Percentiles rank a stretch among this genome's conserved stretches.
Conservation (phyloP, 2,329 filamentous ascomycete genomes). For the Xylariaceae sp. region DNA sequence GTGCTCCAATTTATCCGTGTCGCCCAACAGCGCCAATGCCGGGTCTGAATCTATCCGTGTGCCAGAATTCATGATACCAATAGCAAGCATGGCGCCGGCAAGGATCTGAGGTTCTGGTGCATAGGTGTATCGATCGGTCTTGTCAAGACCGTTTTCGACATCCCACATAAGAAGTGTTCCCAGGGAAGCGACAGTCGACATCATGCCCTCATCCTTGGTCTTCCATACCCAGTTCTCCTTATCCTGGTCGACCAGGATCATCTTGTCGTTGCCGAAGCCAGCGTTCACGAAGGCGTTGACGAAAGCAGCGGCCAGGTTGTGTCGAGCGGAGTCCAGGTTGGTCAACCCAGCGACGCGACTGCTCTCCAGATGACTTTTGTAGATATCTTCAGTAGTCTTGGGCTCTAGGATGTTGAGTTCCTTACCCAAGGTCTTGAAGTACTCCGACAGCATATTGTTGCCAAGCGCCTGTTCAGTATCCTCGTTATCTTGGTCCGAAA, state of each 20-base stretch:
- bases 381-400: slow-evolving; percentile 96
- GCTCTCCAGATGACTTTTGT: slow-evolving; percentile 97
- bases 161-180: slow-evolving; percentile 93
- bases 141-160: slow-evolving; percentile 83
- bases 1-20: slow-evolving; percentile 71
- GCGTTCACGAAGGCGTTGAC: slow-evolving; percentile 97
- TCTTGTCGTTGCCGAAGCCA: slow-evolving; percentile 91
- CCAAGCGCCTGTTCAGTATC: slow-evolving; percentile 78
- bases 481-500: slow-evolving; percentile 62
- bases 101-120: slow-evolving; percentile 74
- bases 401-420: slow-evolving; percentile 96
- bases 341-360: slow-evolving; percentile 88
- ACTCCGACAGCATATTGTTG: slow-evolving; percentile 80
- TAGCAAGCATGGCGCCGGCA: slow-evolving; percentile 86
- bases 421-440: slow-evolving; percentile 91
- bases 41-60: slow-evolving; percentile 86
- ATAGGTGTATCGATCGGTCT: slow-evolving; percentile 92
- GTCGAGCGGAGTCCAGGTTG: slow-evolving; percentile 88
- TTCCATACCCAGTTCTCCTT: slow-evolving; percentile 98
- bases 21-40: slow-evolving; percentile 77
- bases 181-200: slow-evolving; percentile 90
- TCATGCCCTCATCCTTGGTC: slow-evolving; percentile 96
- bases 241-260: slow-evolving; percentile 88
- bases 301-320: slow-evolving; percentile 92
- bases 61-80: slow-evolving; percentile 92